phyloP scores from a whole-genome alignment of 1,139 yeast genomes.

The Pichia sp. region DNA sequence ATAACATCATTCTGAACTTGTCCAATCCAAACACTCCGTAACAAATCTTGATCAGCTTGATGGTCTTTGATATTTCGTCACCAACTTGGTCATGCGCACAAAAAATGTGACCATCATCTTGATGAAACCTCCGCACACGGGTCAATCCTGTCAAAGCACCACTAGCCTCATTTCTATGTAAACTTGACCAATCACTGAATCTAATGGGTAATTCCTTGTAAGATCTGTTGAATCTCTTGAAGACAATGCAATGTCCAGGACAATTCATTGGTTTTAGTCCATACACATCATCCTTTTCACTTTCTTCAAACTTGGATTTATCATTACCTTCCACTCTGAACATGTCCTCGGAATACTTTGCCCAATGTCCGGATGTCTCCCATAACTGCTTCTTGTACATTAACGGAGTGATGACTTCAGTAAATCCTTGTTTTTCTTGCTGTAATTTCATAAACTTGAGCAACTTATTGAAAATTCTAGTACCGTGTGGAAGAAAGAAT shows the following conservation, averaged over 20 bases:
- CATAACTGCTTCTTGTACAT: slow-evolving; percentile 79
- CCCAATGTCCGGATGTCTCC: slow-evolving; percentile 97
- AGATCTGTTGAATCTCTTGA: slow-evolving; percentile 81
- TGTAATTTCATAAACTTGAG: slow-evolving; percentile 76
- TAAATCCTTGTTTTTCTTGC: slow-evolving; percentile 76
- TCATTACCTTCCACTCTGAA: slow-evolving; percentile 62
- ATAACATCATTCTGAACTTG: slow-evolving; percentile 80
- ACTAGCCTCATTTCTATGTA: slow-evolving; percentile 92
- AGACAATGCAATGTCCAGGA: slow-evolving; percentile 94
- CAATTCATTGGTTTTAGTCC: slow-evolving; percentile 98
- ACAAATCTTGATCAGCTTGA: slow-evolving; percentile 70
- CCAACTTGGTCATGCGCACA: slow-evolving; percentile 87
- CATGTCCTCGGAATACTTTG: slow-evolving; percentile 92
- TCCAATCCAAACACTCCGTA: slow-evolving; percentile 78
- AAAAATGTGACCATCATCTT: slow-evolving; percentile 97
- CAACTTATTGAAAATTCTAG: slow-evolving; percentile 74
- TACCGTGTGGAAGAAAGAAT: slow-evolving; percentile 88
- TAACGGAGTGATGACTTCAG: slow-evolving; percentile 90
- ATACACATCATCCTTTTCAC: slow-evolving; percentile 31
- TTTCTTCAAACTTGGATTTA: slow-evolving; percentile 17
- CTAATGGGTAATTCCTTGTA: slow-evolving; percentile 95
- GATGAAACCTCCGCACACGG: slow-evolving; percentile 96
- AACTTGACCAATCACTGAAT: slow-evolving; percentile 92
- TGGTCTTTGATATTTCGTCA: slow-evolving; percentile 68
- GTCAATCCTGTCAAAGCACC: slow-evolving; percentile 90